These are phyloP conservation scores for Cenococcum geophilum DNA, from an alignment of 495 filamentous ascomycete genomes.

Conservation along the genomic window DNA sequence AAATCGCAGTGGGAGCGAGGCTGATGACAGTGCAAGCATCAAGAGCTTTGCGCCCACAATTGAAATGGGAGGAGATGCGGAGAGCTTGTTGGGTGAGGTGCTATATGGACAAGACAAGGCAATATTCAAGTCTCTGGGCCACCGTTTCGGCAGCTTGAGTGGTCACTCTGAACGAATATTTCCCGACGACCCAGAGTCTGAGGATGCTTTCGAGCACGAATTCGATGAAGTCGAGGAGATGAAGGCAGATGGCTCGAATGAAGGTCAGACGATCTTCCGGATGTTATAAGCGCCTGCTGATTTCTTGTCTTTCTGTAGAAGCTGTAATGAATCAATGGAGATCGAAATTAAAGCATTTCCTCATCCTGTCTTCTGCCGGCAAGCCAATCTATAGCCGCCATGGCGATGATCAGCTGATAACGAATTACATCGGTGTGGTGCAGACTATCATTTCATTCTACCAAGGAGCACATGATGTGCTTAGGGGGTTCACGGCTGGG, in stretches of 20 bases:
- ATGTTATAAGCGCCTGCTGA: slow-evolving; percentile 25
- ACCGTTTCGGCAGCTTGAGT: slow-evolving; percentile 45
- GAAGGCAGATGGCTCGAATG: slow-evolving; percentile 54
- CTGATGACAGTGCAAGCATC: slow-evolving; percentile 76
- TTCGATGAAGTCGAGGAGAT: slow-evolving; percentile 71
- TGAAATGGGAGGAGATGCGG: slow-evolving; percentile 66
- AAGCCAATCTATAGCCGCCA: slow-evolving; percentile 97
- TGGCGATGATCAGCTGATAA: slow-evolving; percentile 81
- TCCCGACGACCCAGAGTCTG: slow-evolving; percentile 49
- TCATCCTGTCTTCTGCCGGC: slow-evolving; percentile 93
- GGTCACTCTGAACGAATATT: slow-evolving; percentile 43
- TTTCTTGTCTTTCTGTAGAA: slow-evolving; percentile 29
- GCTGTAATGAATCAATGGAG: slow-evolving; percentile 65
- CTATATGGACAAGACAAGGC: slow-evolving; percentile 49
- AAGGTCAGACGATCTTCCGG: slow-evolving; percentile 48
- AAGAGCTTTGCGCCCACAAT: slow-evolving; percentile 73
- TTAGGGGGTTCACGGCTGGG: slow-evolving; percentile 78
- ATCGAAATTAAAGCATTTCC: slow-evolving; percentile 87
- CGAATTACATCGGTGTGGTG: slow-evolving; percentile 88
- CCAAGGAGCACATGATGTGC: slow-evolving; percentile 64
- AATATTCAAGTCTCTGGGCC: slow-evolving; percentile 54
- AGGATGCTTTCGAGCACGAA: slow-evolving; percentile 61
- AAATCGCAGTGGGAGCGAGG: slow-evolving; percentile 52
- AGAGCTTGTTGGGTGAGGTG: slow-evolving; percentile 73
- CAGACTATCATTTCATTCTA: slow-evolving; percentile 98